Conservation (phyloP, 441 rosid genomes). For the Pelargonium citronellum region DNA sequence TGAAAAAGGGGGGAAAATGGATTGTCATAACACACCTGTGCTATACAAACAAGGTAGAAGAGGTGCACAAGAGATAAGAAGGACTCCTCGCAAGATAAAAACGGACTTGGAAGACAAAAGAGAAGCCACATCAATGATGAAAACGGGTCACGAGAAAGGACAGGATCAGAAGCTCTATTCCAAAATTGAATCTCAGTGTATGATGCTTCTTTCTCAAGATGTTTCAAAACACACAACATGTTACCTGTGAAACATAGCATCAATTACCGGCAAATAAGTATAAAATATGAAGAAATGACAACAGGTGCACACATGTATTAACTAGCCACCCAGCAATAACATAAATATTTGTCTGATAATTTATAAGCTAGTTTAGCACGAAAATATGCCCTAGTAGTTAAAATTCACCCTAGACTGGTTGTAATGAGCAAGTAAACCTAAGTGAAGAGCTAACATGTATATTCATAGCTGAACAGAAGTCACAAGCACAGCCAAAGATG, state of each 20-base stretch:
- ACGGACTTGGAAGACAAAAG: slow-evolving; percentile 90
- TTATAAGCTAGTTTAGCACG: neutral
- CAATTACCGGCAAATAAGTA: slow-evolving; percentile 5
- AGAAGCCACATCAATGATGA: slow-evolving; percentile 97
- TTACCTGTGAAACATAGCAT: slow-evolving; percentile 41
- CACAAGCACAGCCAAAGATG: too few species aligned
- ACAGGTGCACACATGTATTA: neutral
- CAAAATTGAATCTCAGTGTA: slow-evolving; percentile 60
- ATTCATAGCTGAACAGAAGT: too few species aligned
- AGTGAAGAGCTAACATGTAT: too few species aligned
- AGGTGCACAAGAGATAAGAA: slow-evolving; percentile 77
- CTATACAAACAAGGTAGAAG: slow-evolving; percentile 65
- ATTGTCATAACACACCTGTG: slow-evolving; percentile 58
- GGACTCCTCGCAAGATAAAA: slow-evolving; percentile 72
- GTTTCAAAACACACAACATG: slow-evolving; percentile 39
- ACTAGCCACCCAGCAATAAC: neutral
- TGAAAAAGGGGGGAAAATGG: neutral
- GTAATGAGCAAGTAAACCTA: too few species aligned
- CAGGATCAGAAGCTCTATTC: slow-evolving; percentile 79
- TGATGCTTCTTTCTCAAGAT: slow-evolving; percentile 38
- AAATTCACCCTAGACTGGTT: too few species aligned
- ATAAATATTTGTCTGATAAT: neutral
- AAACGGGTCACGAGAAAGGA: slow-evolving; percentile 87
- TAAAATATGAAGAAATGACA: neutral
- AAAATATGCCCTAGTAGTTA: too few species aligned